Base-by-base conservation (phyloP, 2,329 filamentous ascomycete genomes). In the Hypoxylon rubiginosum region DNA sequence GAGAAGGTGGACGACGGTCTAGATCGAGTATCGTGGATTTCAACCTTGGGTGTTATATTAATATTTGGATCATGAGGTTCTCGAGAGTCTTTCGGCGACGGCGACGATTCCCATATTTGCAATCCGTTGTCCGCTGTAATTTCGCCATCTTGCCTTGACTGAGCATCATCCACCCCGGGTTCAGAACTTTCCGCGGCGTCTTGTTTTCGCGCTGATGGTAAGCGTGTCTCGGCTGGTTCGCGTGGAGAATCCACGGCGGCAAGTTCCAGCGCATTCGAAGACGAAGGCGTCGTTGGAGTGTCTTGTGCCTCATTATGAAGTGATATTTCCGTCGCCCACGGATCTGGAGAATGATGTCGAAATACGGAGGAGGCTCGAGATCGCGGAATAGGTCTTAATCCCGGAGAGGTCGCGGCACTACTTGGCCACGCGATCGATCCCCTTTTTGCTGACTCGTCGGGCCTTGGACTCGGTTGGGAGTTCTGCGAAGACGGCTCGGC, bases 401-500 rank as follows among this genome's bases (percentile, higher is more conserved):
- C 74, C 0, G 79, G 77, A 7, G 79, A 80, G 15, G 78, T 72
- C 2, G 79, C 79, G 19, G 79, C 71, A 67, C 73, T 81, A 11
- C 72, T 75, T 3, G 82, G 81, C 78, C 80, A 82, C 4, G 79
- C 77, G n/a, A 80, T 76, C 1, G 78, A 78, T 56, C 78, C 79
- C n/a, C 73, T 73, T 54, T 76, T 78, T n/a, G 74, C 73, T 7
- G 76, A 74, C 3, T 71, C 72, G 11, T 77, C 77, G 24, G 78
- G 77, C 49, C 71, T 71, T 21, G 78, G 73, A 24, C 72, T 77
- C 2, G 74, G 61, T 13, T 76, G 73, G n/a, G 76, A 71, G 10
- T 70, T 61, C 34, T 76, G 76, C 30, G 71, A 60, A 8, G 71
- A 67, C 26, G 74, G 64, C 9, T 78, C 76, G 11, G 58, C 70